Percentiles rank a stretch among this genome's conserved stretches.
These are phyloP conservation scores for Tolypocladium endophyticum DNA, from an alignment of 2,329 filamentous ascomycete species.

Conservation along the genomic window DNA sequence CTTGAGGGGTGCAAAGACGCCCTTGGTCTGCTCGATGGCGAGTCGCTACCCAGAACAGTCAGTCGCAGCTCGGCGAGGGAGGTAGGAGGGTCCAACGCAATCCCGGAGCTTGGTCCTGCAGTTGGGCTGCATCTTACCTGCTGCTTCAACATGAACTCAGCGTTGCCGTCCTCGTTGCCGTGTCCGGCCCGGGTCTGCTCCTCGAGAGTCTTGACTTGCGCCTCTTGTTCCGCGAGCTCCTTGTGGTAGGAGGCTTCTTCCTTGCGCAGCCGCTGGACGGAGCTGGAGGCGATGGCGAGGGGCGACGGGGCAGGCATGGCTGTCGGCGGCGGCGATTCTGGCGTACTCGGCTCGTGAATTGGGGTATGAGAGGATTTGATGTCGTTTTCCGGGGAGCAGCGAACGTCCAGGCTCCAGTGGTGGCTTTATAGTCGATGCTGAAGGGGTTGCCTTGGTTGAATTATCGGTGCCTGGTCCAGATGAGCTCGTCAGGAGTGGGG, in stretches of 20 bases:
- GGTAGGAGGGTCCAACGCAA: not conserved
- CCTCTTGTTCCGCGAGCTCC: slow-evolving; percentile 67
- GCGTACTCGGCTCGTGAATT: not conserved
- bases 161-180: slow-evolving; percentile 58
- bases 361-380: not conserved
- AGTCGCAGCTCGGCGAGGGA: not conserved
- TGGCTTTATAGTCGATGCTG: not conserved
- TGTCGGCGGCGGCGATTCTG: not conserved
- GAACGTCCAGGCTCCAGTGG: not conserved
- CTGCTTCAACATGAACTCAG: slow-evolving; percentile 70
- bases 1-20: slow-evolving; percentile 64
- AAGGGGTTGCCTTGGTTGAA: not conserved
- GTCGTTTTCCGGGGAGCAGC: not conserved
- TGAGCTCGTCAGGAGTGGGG: not conserved
- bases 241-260: slow-evolving; percentile 86
- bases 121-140: slow-evolving; percentile 49
- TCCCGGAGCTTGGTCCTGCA: not conserved
- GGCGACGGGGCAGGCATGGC: slow-evolving; percentile 67
- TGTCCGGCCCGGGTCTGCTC: slow-evolving; percentile 41
- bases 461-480: not conserved
- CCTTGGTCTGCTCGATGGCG: slow-evolving; percentile 80
- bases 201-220: slow-evolving; percentile 58
- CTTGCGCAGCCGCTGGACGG: slow-evolving; percentile 76
- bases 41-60: slow-evolving; percentile 43
- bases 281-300: slow-evolving; percentile 68